These are phyloP conservation scores for Sporothrix pseudoabietina DNA, from an alignment of 2,329 filamentous ascomycete species.

Conservation along the genomic window DNA sequence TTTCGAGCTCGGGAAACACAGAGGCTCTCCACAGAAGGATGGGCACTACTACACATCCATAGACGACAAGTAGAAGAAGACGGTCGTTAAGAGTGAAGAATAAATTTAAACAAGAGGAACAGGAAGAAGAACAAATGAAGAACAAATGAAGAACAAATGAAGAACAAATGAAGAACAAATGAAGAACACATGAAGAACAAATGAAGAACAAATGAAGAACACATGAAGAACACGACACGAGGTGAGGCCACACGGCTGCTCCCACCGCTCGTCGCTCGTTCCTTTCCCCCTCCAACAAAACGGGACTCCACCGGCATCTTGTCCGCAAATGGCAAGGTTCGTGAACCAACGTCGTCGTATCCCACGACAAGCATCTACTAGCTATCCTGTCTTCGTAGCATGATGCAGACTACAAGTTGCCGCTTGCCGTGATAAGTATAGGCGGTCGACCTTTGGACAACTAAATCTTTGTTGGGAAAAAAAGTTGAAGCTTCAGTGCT, in stretches of 20 bases:
- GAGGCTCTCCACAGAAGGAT: background rate
- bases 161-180: background rate
- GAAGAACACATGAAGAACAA: too few relatives aligned
- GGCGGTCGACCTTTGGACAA: background rate
- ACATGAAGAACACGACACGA: background rate
- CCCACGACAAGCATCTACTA: background rate
- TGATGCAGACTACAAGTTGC: background rate
- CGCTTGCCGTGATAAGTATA: background rate
- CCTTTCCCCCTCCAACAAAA: background rate
- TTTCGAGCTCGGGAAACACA: background rate
- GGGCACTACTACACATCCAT: background rate
- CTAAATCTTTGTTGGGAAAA: background rate
- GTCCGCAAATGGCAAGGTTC: conserved; percentile 10
- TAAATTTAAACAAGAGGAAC: background rate
- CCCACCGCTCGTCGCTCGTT: conserved; percentile 5
- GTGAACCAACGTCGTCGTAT: background rate
- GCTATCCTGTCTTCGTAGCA: background rate
- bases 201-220: too few relatives aligned
- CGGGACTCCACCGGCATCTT: background rate
- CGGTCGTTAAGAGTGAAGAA: background rate
- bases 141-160: background rate
- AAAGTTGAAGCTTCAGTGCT: background rate
- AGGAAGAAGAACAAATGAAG: background rate
- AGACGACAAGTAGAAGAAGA: background rate
- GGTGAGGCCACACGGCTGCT: background rate